Evolutionary conservation across 2,329 filamentous ascomycete species (phyloP).

Genomic region (Epichloe coenophiala): DNA sequence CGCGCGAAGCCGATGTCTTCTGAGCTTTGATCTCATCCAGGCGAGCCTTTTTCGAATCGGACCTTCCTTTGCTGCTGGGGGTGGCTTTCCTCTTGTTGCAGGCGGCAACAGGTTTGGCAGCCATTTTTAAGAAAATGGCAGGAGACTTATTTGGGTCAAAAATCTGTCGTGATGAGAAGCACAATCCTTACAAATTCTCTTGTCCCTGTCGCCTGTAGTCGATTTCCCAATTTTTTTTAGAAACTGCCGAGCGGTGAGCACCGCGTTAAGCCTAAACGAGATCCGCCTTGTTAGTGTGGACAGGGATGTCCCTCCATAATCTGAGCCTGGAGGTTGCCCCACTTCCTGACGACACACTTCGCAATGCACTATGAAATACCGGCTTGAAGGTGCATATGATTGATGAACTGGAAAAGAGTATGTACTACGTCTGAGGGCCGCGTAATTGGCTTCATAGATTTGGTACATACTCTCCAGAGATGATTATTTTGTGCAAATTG

Average conservation of each 20-base stretch:
- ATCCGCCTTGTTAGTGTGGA: background rate
- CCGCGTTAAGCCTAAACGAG: conserved; percentile 11
- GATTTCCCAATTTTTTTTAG: conserved; percentile 11
- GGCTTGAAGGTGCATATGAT: no score
- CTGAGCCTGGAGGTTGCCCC: no score
- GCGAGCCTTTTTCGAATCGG: conserved; percentile 37
- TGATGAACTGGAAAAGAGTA: no score
- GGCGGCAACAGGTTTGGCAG: conserved; percentile 30
- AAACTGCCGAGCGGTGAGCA: conserved; percentile 24
- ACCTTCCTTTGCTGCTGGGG: conserved; percentile 27
- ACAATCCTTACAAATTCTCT: background rate
- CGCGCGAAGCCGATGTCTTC: conserved; percentile 17
- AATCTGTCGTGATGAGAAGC: background rate
- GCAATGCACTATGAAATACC: no score
- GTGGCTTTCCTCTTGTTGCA: conserved; percentile 46
- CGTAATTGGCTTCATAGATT: no score
- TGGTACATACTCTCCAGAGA: no score
- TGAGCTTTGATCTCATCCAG: conserved; percentile 21
- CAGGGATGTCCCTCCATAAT: no score
- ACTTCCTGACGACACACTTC: no score
- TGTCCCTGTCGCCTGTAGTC: background rate
- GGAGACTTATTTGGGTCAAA: background rate
- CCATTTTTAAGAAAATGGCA: conserved; percentile 23
- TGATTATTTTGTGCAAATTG: no score
- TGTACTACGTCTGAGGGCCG: no score